Evolutionary conservation across 73 alveolate genomes (phyloP).

Genomic region (Diophrys sp.): DNA sequence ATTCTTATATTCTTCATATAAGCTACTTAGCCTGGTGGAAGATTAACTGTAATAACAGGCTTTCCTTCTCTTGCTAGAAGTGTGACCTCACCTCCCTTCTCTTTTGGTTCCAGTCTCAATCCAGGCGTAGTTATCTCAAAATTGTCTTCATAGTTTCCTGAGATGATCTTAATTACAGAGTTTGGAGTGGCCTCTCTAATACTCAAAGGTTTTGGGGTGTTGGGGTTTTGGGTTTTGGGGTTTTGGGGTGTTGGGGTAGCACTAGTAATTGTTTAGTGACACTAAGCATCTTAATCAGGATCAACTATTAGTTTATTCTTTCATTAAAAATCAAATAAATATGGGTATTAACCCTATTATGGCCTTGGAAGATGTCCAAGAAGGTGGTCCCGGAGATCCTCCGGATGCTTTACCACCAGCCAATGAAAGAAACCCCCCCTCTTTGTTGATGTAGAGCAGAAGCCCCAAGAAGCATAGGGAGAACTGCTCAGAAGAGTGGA

Average conservation of each 20-base stretch:
- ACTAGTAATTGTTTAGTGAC: not conserved
- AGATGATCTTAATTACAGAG: slow-evolving; percentile 20
- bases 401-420: too few species aligned
- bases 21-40: slow-evolving; percentile 10
- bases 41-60: slow-evolving; percentile 29
- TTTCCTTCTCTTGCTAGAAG: slow-evolving; percentile 11
- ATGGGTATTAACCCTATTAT: too few species aligned
- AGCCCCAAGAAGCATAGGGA: too few species aligned
- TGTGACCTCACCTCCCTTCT: slow-evolving; percentile 61
- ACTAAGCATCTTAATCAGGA: not conserved
- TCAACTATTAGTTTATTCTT: too few species aligned
- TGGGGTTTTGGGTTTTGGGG: slow-evolving; percentile 5
- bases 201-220: slow-evolving; percentile 2
- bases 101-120: slow-evolving; percentile 44
- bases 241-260: slow-evolving; percentile 14
- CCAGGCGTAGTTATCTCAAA: slow-evolving; percentile 13
- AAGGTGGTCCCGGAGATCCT: too few species aligned
- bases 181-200: slow-evolving; percentile 7
- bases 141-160: slow-evolving; percentile 30
- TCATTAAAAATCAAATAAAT: too few species aligned
- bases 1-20: slow-evolving; percentile 30
- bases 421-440: too few species aligned
- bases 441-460: too few species aligned
- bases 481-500: too few species aligned
- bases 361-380: too few species aligned